Percentiles rank a stretch among this genome's conserved stretches.
Conservation (phyloP, 2,329 filamentous ascomycete species). For the Aureobasidium sp. region DNA sequence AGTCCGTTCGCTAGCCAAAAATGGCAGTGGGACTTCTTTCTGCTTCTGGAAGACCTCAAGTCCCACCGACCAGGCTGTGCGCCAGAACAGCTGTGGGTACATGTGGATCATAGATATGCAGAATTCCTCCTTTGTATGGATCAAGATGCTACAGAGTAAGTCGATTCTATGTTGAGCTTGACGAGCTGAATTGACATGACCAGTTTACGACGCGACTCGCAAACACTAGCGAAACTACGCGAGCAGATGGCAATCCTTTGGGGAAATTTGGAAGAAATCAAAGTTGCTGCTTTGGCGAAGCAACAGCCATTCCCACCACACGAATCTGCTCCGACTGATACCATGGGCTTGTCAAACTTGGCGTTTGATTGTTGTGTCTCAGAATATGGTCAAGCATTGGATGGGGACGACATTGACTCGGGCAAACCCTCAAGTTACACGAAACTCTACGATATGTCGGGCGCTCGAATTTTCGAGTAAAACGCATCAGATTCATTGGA, state of each 20-base stretch:
- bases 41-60: conserved; percentile 67
- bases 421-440: conserved; percentile 21
- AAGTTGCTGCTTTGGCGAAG: conserved; percentile 30
- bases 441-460: conserved; percentile 31
- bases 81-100: conserved; percentile 54
- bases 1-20: conserved; percentile 25
- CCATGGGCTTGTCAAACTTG: conserved; percentile 29
- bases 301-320: background rate
- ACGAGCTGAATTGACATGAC: background rate
- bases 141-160: conserved; percentile 51
- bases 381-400: conserved; percentile 35
- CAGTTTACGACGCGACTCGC: conserved; percentile 51
- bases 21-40: conserved; percentile 81
- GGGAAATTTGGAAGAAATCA: conserved; percentile 75
- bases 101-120: conserved; percentile 56
- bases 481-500: background rate
- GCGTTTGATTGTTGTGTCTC: conserved; percentile 41
- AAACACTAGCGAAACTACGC: conserved; percentile 48
- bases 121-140: conserved; percentile 50
- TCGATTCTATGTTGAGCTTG: conserved; percentile 15
- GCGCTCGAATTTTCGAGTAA: conserved; percentile 1
- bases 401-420: conserved; percentile 25
- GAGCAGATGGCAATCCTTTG: conserved; percentile 73
- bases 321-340: background rate
- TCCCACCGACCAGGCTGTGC: conserved; percentile 26